Evolutionary conservation across 2,329 filamentous ascomycete genomes (phyloP).

Genomic region (Penicillium sp.): DNA sequence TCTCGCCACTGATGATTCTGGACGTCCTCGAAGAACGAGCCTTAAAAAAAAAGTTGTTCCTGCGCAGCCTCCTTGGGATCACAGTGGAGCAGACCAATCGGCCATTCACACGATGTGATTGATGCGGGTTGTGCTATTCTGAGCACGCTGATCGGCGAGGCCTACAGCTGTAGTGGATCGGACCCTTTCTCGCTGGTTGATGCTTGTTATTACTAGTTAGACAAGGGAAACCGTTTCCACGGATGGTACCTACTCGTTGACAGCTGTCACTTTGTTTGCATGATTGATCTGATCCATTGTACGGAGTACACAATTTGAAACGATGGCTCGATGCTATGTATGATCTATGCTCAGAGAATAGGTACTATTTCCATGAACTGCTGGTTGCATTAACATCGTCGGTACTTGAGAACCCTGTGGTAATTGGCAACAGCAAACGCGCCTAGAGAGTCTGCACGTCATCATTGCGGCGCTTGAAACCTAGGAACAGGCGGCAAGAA

Average conservation of each 20-base stretch:
- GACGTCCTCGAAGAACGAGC: background rate
- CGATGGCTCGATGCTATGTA: no score
- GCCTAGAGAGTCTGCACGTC: slow-evolving; percentile 19
- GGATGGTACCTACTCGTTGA: background rate
- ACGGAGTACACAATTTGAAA: no score
- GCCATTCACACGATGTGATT: slow-evolving; percentile 9
- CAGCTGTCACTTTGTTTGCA: background rate
- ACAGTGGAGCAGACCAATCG: background rate
- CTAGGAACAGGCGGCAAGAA: background rate
- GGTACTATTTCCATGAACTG: no score
- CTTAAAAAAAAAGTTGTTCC: background rate
- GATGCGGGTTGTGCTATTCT: slow-evolving; percentile 16
- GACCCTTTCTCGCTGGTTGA: background rate
- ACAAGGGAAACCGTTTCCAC: background rate
- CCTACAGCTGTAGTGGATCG: slow-evolving; percentile 11
- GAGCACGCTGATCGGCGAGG: background rate
- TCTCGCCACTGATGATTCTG: no score
- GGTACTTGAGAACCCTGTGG: slow-evolving; percentile 1
- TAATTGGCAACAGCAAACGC: background rate
- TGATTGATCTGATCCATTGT: no score
- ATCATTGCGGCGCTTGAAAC: slow-evolving; percentile 12
- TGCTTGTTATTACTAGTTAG: background rate
- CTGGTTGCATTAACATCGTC: no score
- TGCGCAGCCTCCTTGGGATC: slow-evolving; percentile 13
- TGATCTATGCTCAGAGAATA: no score